phyloP scores from a whole-genome alignment of 1,284 basidiomycete species.

The Pseudozyma hubeiensis region DNA sequence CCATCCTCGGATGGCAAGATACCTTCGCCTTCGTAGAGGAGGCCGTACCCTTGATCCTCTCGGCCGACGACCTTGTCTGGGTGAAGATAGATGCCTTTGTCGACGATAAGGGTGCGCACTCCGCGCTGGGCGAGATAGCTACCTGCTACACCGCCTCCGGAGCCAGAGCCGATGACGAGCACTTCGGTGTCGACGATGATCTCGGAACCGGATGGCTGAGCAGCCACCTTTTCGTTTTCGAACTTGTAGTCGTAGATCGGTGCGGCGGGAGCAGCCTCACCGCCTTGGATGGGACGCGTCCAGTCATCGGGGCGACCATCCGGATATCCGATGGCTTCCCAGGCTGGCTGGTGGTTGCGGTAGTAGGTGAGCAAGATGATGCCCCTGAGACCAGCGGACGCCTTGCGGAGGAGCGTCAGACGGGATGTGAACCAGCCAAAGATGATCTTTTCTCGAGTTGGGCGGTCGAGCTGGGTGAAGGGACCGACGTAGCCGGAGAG shows the following conservation, averaged over 20 bases:
- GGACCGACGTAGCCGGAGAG: conserved; percentile 62
- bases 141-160: conserved; percentile 70
- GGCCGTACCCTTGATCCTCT: conserved; percentile 67
- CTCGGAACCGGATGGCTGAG: conserved; percentile 43
- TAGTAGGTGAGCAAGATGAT: conserved; percentile 63
- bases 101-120: conserved; percentile 70
- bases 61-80: conserved; percentile 66
- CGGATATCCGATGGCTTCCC: conserved; percentile 66
- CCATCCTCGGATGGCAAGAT: conserved; percentile 69
- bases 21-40: conserved; percentile 70
- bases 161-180: conserved; percentile 71
- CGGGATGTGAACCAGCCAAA: conserved; percentile 55
- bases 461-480: conserved; percentile 52
- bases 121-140: conserved; percentile 67
- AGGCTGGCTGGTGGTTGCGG: conserved; percentile 56
- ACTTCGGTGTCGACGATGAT: conserved; percentile 65
- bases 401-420: conserved; percentile 61
- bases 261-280: conserved; percentile 20
- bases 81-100: conserved; percentile 70
- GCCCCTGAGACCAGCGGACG: conserved; percentile 57
- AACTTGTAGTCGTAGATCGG: conserved; percentile 60
- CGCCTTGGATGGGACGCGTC: conserved; percentile 33
- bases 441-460: conserved; percentile 45
- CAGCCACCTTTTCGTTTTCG: conserved; percentile 63
- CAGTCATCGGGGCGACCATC: conserved; percentile 59